phyloP scores from a whole-genome alignment of 352 stramenopile species.

The Phytophthora sojae region DNA sequence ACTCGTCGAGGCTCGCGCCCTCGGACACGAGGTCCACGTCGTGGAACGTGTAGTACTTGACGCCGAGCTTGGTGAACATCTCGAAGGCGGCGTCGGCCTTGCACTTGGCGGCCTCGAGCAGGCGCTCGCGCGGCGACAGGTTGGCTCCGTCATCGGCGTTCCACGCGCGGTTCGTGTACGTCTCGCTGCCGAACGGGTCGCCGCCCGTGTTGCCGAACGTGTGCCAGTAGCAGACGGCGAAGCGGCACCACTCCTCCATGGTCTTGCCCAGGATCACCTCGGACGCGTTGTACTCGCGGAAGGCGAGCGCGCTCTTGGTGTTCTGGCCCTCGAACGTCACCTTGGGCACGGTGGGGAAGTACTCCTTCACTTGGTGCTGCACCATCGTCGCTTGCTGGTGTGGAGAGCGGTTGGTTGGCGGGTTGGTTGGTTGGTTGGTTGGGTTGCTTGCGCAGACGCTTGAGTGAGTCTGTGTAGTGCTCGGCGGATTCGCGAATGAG shows the following conservation, averaged over 20 bases:
- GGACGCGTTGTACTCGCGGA: conserved; percentile 82
- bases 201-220: conserved; percentile 46
- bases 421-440: not conserved
- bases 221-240: conserved; percentile 75
- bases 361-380: conserved; percentile 48
- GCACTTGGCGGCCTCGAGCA: conserved; percentile 75
- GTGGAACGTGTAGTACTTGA: conserved; percentile 90
- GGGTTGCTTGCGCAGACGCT: conserved; percentile 10
- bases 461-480: conserved; percentile 13
- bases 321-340: conserved; percentile 68
- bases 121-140: conserved; percentile 54
- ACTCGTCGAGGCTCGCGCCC: conserved; percentile 57
- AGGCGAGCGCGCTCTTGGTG: conserved; percentile 62
- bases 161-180: conserved; percentile 51
- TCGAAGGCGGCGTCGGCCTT: conserved; percentile 88
- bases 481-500: conserved; percentile 26
- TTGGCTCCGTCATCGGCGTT: conserved; percentile 37
- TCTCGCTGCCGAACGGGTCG: conserved; percentile 47
- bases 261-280: conserved; percentile 80
- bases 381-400: conserved; percentile 17
- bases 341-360: conserved; percentile 66
- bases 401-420: conserved; percentile 3
- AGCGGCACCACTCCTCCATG: conserved; percentile 76
- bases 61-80: conserved; percentile 86
- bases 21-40: conserved; percentile 84